These are phyloP conservation scores for Sarcodon aspratus DNA, from an alignment of 768 basidiomycete genomes.

Conservation along the genomic window DNA sequence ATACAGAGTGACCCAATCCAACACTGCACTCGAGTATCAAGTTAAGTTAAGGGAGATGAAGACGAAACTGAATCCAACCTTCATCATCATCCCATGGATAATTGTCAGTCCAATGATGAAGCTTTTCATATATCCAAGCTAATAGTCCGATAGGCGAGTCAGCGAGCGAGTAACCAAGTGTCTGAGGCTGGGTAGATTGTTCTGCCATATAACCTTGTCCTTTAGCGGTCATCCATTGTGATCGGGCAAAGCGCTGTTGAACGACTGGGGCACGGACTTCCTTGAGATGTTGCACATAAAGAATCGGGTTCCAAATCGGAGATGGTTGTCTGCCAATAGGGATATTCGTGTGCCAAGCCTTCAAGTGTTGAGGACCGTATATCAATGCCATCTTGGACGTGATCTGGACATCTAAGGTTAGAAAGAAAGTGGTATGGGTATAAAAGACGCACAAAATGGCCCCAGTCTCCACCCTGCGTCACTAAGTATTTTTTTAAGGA, in stretches of 20 bases:
- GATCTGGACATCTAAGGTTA: neutral
- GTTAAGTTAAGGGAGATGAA: neutral
- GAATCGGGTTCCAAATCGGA: neutral
- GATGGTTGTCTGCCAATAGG: neutral
- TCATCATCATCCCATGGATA: conserved; percentile 49
- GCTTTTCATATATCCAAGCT: conserved; percentile 22
- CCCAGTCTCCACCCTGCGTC: conserved; percentile 41
- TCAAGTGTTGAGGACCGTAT: neutral
- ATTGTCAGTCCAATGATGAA: conserved; percentile 21
- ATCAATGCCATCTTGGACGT: neutral
- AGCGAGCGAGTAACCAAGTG: conserved; percentile 35
- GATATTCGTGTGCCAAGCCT: neutral
- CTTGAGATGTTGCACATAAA: neutral
- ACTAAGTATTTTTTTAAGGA: conserved; percentile 16
- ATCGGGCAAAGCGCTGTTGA: conserved; percentile 6
- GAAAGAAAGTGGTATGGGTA: neutral
- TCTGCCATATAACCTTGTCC: conserved; percentile 26
- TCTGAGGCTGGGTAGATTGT: conserved; percentile 22
- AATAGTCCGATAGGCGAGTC: conserved; percentile 40
- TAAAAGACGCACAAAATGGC: conserved; percentile 18
- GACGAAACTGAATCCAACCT: conserved; percentile 19
- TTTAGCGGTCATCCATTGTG: conserved; percentile 10
- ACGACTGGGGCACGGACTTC: neutral
- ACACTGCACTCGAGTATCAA: conserved; percentile 20
- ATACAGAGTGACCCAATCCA: conserved; percentile 51